Conservation (phyloP, 208 protist species). For the Naegleria lovaniensis region DNA sequence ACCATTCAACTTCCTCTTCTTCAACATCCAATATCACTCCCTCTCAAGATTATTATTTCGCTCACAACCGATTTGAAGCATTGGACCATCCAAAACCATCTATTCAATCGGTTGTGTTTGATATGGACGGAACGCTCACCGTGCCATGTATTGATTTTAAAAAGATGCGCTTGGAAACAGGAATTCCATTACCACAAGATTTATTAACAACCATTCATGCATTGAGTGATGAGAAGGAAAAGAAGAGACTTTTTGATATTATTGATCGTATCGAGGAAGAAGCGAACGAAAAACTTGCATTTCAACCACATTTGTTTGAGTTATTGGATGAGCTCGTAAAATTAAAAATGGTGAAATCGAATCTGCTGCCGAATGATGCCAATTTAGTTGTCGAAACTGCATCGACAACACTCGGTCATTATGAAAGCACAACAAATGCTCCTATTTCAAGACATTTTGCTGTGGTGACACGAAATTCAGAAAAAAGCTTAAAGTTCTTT, state of each 20-base stretch:
- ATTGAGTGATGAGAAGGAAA: not conserved
- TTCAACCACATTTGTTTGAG: not conserved
- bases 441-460: not conserved
- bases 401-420: too few relatives aligned
- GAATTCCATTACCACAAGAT: not conserved
- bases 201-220: not conserved
- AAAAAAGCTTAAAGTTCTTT: not conserved
- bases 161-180: not conserved
- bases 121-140: not conserved
- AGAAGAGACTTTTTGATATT: not conserved
- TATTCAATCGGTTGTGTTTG: not conserved
- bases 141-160: slow-evolving; percentile 10
- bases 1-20: too few relatives aligned
- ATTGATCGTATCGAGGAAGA: not conserved
- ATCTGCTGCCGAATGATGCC: too few relatives aligned
- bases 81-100: not conserved
- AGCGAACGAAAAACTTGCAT: not conserved
- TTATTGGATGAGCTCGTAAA: not conserved
- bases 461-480: slow-evolving; percentile 1
- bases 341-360: not conserved
- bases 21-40: not conserved
- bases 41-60: not conserved
- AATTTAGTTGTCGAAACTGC: too few relatives aligned
- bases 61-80: not conserved
- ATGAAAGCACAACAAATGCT: too few relatives aligned